These are phyloP conservation scores for Neonectria magnoliae DNA, from an alignment of 2,329 filamentous ascomycete genomes.

Conservation along the genomic window DNA sequence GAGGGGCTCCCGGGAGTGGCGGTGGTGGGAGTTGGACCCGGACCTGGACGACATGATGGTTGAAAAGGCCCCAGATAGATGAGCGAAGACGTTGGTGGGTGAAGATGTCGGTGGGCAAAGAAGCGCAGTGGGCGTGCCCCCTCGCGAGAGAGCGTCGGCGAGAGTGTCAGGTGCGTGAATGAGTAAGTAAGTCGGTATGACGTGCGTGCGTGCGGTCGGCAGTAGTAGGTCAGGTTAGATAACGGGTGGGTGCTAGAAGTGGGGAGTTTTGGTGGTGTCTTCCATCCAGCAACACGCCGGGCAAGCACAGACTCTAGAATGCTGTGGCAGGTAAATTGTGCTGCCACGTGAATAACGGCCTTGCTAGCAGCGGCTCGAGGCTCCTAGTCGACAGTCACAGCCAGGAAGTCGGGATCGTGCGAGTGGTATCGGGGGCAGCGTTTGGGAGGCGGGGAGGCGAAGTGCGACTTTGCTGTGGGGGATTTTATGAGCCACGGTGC, in stretches of 20 bases:
- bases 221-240: slow-evolving; percentile 24
- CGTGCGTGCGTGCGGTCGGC: slow-evolving; percentile 31
- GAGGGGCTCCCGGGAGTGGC: slow-evolving; percentile 43
- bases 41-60: slow-evolving; percentile 47
- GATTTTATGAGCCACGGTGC: slow-evolving; percentile 29
- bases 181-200: slow-evolving; percentile 20
- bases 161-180: background rate
- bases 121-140: background rate
- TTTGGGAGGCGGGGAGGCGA: slow-evolving; percentile 1
- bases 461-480: slow-evolving; percentile 26
- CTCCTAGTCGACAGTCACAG: background rate
- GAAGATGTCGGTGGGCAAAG: background rate
- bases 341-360: slow-evolving; percentile 25
- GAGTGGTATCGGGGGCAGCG: slow-evolving; percentile 8
- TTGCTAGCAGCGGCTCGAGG: background rate
- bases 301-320: background rate
- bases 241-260: slow-evolving; percentile 18
- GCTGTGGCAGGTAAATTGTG: slow-evolving; percentile 6
- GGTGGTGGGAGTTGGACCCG: slow-evolving; percentile 44
- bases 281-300: slow-evolving; percentile 6
- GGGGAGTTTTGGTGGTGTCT: background rate
- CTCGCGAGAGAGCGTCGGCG: slow-evolving; percentile 8
- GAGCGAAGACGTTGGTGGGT: background rate
- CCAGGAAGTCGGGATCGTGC: slow-evolving; percentile 17
- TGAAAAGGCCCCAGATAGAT: background rate